Percentiles rank a stretch among this genome's conserved stretches.
Evolutionary conservation across 495 filamentous ascomycete species (phyloP).

Genomic region (Oleoguttula mirabilis): DNA sequence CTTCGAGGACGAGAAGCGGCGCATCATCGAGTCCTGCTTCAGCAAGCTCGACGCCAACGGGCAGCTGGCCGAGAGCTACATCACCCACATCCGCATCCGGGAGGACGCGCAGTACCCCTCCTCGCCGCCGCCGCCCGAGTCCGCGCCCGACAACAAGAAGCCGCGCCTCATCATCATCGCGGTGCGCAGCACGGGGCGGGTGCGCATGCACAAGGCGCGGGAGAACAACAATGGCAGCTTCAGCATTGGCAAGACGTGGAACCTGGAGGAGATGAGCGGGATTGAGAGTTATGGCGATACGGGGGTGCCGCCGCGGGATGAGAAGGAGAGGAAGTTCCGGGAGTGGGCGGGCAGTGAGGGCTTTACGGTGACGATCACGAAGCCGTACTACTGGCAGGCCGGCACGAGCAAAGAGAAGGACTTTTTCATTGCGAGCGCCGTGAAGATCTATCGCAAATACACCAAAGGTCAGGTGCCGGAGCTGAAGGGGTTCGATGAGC

Average conservation of each 20-base stretch:
- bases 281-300: conserved; percentile 66
- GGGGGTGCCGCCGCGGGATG: conserved; percentile 28
- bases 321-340: conserved; percentile 52
- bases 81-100: conserved; percentile 82
- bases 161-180: conserved; percentile 80
- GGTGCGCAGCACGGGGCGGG: conserved; percentile 79
- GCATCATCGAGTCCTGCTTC: conserved; percentile 89
- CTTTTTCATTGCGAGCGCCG: conserved; percentile 86
- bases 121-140: conserved; percentile 64
- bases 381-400: conserved; percentile 96
- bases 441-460: conserved; percentile 94
- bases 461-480: conserved; percentile 74
- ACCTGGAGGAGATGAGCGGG: conserved; percentile 68
- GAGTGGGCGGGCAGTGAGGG: conserved; percentile 69
- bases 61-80: conserved; percentile 80
- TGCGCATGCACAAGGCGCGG: conserved; percentile 90
- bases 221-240: conserved; percentile 90
- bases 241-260: conserved; percentile 97
- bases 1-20: conserved; percentile 90
- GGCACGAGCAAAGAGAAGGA: conserved; percentile 87
- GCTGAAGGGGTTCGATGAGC: conserved; percentile 68
- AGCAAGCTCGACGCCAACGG: conserved; percentile 75
- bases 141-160: conserved; percentile 65
- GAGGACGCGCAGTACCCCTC: conserved; percentile 81
- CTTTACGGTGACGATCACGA: conserved; percentile 79